Percentiles rank a stretch among this genome's conserved stretches.
Evolutionary conservation across 345 rosid species (phyloP).

Genomic region (Alliaria petiolata): DNA sequence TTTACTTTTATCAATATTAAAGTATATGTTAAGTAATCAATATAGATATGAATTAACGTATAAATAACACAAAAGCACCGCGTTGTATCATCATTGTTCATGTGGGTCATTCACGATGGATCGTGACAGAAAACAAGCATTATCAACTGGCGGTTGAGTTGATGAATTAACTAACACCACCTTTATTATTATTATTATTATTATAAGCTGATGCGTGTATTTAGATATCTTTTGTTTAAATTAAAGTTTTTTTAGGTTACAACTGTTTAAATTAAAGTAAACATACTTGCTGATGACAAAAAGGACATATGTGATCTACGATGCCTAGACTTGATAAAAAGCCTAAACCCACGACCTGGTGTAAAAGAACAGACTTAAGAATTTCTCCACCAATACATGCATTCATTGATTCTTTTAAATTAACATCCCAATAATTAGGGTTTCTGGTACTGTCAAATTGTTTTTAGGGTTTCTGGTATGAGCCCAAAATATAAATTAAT

Average conservation of each 20-base stretch:
- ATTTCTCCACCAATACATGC: too few relatives aligned
- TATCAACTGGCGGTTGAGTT: constrained; percentile 7
- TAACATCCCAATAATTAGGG: too few relatives aligned
- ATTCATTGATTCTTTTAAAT: too few relatives aligned
- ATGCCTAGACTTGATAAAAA: not conserved
- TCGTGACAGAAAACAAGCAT: constrained; percentile 24
- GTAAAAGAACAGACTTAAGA: too few relatives aligned
- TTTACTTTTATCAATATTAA: not conserved
- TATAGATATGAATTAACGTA: not conserved
- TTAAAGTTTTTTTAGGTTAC: not conserved
- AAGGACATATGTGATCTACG: not conserved
- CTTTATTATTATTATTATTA: too few relatives aligned
- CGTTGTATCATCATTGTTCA: constrained; percentile 20
- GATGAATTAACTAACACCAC: not conserved
- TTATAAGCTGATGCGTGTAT: constrained; percentile 1
- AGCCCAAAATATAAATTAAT: not conserved
- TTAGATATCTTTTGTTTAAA: not conserved
- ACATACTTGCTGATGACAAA: not conserved
- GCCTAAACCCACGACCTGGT: too few relatives aligned
- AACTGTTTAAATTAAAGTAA: not conserved
- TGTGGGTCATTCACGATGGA: constrained; percentile 27
- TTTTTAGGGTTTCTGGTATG: not conserved
- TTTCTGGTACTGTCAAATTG: too few relatives aligned
- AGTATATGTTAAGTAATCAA: not conserved
- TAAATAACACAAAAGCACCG: not conserved